Evolutionary conservation across 805 yeast species (phyloP).

Genomic region (Yamadazyma takamatsuzukensis): DNA sequence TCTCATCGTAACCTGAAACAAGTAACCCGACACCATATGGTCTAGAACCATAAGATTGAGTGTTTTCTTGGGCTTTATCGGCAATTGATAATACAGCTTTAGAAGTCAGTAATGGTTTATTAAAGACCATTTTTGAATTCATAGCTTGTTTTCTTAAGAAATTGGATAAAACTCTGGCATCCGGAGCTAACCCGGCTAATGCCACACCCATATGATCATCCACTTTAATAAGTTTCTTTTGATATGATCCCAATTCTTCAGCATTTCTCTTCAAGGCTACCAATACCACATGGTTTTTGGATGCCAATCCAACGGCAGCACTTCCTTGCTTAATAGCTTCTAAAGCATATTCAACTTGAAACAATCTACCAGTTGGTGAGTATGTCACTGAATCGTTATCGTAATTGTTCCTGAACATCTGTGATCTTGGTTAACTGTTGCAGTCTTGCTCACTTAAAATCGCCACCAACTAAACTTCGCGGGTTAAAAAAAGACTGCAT

Average conservation of each 20-base stretch:
- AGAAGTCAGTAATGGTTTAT: conserved; percentile 78
- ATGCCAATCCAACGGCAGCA: conserved; percentile 92
- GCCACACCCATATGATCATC: conserved; percentile 95
- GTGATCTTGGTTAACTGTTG: neutral
- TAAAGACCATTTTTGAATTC: conserved; percentile 78
- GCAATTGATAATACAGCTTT: conserved; percentile 84
- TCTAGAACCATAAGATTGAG: conserved; percentile 93
- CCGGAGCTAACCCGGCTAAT: conserved; percentile 96
- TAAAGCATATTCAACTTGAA: conserved; percentile 84
- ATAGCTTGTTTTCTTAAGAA: conserved; percentile 88
- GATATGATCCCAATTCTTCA: conserved; percentile 96
- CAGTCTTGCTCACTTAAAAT: conserved; percentile 1
- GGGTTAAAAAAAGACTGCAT: no score
- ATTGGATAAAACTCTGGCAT: conserved; percentile 90
- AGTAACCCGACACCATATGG: conserved; percentile 97
- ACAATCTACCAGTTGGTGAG: conserved; percentile 91
- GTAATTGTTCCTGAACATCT: conserved; percentile 91
- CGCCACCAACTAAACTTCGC: conserved; percentile 5
- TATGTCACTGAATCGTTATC: conserved; percentile 98
- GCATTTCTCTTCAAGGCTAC: conserved; percentile 95
- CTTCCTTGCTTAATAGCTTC: conserved; percentile 98
- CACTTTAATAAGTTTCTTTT: conserved; percentile 85
- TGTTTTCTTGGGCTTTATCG: conserved; percentile 95
- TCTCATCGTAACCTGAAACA: conserved; percentile 85
- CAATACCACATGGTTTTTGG: conserved; percentile 81